These are phyloP conservation scores for Exophiala spinifera DNA, from an alignment of 2,329 filamentous ascomycete species.

Conservation along the genomic window DNA sequence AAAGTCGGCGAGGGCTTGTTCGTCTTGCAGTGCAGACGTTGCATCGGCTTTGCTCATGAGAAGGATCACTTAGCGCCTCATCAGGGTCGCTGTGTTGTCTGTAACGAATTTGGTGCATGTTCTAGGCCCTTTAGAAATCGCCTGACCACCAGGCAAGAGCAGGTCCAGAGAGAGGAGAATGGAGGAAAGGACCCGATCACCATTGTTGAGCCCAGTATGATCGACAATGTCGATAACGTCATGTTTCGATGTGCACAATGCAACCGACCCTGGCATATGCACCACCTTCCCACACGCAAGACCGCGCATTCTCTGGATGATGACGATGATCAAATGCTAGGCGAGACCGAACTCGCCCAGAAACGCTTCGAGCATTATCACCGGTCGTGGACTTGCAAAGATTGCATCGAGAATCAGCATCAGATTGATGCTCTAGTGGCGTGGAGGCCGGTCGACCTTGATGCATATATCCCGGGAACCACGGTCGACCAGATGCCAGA, in stretches of 20 bases:
- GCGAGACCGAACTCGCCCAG: conserved; percentile 52
- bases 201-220: conserved; percentile 55
- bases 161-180: conserved; percentile 76
- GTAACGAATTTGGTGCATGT: conserved; percentile 62
- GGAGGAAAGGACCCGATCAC: conserved; percentile 73
- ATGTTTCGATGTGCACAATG: conserved; percentile 81
- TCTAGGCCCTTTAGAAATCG: conserved; percentile 72
- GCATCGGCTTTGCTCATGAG: conserved; percentile 65
- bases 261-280: conserved; percentile 74
- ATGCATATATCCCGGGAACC: conserved; percentile 53
- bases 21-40: conserved; percentile 85
- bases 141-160: conserved; percentile 74
- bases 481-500: conserved; percentile 59
- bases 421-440: conserved; percentile 80
- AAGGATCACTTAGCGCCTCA: conserved; percentile 69
- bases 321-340: conserved; percentile 35
- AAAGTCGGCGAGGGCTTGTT: conserved; percentile 76
- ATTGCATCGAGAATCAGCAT: conserved; percentile 63
- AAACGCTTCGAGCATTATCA: conserved; percentile 71
- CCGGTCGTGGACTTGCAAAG: conserved; percentile 72
- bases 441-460: conserved; percentile 70
- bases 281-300: conserved; percentile 65
- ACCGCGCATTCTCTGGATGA: conserved; percentile 26
- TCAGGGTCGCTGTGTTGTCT: conserved; percentile 69
- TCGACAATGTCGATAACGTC: conserved; percentile 74